Evolutionary conservation across 306 rosid species (phyloP), one percentile per base, ranked within the genome.

Genomic region (Cucurbita pepo): DNA sequence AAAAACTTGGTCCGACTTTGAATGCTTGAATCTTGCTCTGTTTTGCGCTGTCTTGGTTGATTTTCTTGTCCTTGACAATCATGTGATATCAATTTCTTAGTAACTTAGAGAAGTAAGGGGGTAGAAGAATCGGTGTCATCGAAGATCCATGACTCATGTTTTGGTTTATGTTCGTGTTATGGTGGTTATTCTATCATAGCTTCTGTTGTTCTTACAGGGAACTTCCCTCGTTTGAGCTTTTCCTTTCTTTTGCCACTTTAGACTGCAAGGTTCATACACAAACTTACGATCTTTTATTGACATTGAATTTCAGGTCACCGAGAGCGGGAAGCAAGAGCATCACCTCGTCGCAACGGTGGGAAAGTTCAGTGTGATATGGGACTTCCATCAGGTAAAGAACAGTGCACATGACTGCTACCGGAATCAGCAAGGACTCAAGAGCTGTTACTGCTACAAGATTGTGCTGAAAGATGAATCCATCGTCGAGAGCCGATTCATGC

Each of bases 341-440:
- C 96, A 92, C 81, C 86, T 87, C 2, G 97, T 92, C 2, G 96
- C 91, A 2, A 92, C 97, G 10, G 97, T 90, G 79, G 97, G 97
- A 53, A 92, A 92, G 81, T 92, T 92, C 74, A 90, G 97, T n/a
- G 96, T 92, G 80, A 88, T 92, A 81, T 92, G 97, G 97, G 95
- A 92, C 79, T 90, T 92, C 81, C 97, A 90, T 86, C 92, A 67
- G 76, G 97, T 92, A 75, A 92, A 88, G 82, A 90, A 88, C 83
- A 90, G 83, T 80, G 91, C 85, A 47, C 98, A 92, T 69, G 88
- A 79, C 38, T 92, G 98, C 73, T 90, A 92, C 81, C 56, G 87
- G 77, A 92, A 87, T 80, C 96, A 88, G 79, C 88, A 92, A 88
- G 98, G 98, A n/a, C 90, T 90, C 74, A 92, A 90, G 82, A 88